Conservation (phyloP, 805 yeast genomes). For the Yarrowia bubula region DNA sequence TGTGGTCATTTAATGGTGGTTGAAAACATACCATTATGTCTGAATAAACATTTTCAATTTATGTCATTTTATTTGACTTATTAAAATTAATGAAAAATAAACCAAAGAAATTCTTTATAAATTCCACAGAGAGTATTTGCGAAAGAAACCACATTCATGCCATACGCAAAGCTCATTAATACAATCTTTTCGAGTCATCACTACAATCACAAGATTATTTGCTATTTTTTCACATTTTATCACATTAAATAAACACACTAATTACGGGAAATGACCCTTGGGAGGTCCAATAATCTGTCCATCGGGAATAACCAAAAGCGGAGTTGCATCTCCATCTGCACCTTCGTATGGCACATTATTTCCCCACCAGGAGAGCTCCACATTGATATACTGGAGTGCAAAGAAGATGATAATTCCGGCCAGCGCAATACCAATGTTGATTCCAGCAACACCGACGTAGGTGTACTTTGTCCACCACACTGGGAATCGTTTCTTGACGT, state of each 20-base stretch:
- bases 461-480: conserved; percentile 48
- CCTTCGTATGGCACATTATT: conserved; percentile 35
- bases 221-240: too few species aligned
- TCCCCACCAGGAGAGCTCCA: conserved; percentile 50
- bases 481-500: conserved; percentile 46
- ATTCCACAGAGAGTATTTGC: too few species aligned
- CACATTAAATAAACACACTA: not conserved
- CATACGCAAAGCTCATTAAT: too few species aligned
- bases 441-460: conserved; percentile 49
- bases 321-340: not conserved
- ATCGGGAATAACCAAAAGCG: not conserved
- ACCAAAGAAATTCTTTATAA: too few species aligned
- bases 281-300: conserved; percentile 26
- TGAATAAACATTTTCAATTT: too few species aligned
- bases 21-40: too few species aligned
- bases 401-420: conserved; percentile 49
- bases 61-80: too few species aligned
- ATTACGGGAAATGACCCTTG: conserved; percentile 34
- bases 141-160: too few species aligned
- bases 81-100: too few species aligned
- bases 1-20: too few species aligned
- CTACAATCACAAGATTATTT: too few species aligned
- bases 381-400: conserved; percentile 41
- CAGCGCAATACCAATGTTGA: conserved; percentile 51
- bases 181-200: too few species aligned